phyloP scores from a whole-genome alignment of 228 moss, liverwort and hornwort genomes.

The Sphagnum fallax region DNA sequence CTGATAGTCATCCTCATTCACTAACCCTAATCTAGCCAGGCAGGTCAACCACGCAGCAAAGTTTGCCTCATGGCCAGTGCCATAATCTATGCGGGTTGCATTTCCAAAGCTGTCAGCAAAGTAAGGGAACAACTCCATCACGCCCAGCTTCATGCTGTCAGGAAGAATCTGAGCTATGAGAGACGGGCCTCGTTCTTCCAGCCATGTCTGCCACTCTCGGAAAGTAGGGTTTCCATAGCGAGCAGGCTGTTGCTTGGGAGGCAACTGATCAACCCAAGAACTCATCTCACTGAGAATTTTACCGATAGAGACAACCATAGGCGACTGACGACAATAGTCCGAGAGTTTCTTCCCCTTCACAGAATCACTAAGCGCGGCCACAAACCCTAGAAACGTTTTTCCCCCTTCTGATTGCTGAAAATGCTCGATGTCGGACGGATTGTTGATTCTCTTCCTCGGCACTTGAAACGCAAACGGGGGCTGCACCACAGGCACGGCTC shows the following conservation, averaged over 20 bases:
- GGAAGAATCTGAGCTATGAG: constrained; percentile 61
- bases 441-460: constrained; percentile 70
- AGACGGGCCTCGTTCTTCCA: constrained; percentile 66
- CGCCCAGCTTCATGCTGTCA: constrained; percentile 47
- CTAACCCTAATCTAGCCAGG: constrained; percentile 68
- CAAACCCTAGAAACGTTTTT: constrained; percentile 79
- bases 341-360: constrained; percentile 80
- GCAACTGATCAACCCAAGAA: constrained; percentile 78
- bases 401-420: constrained; percentile 81
- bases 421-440: constrained; percentile 58
- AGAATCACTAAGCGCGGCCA: constrained; percentile 75
- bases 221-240: constrained; percentile 83
- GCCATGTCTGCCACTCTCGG: constrained; percentile 79
- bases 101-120: constrained; percentile 97
- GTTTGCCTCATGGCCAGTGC: constrained; percentile 92
- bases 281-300: constrained; percentile 55
- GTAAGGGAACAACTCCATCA: constrained; percentile 77
- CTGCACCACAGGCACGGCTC: constrained; percentile 59
- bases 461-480: constrained; percentile 67
- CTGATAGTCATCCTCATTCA: constrained; percentile 80
- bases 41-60: constrained; percentile 92
- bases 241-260: constrained; percentile 89
- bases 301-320: constrained; percentile 37
- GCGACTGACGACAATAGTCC: constrained; percentile 71
- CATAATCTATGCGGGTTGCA: constrained; percentile 87